Base-by-base conservation (phyloP, 495 filamentous ascomycete genomes). In the Podospora appendiculata region DNA sequence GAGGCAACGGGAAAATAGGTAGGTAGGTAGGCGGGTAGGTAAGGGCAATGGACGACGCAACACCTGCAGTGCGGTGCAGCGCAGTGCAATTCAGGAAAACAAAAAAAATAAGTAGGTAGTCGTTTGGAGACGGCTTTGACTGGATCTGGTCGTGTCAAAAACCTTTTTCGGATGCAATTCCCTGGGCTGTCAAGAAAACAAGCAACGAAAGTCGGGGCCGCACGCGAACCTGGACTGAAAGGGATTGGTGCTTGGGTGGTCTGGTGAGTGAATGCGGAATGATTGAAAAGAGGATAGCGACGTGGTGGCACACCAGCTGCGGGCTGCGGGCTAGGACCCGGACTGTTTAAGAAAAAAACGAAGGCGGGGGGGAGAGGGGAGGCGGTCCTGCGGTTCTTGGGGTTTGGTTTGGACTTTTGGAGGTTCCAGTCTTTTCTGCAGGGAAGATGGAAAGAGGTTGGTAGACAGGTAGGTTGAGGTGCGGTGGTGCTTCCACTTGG, bases 241-340 rank as follows among this genome's bases (percentile, higher is more conserved):
- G 68, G 75, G 76, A 67, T 76, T 78, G 75, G 76, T 25, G 25
- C 25, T 25, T 25, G 25, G 25, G 25, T 25, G 25, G 25, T 25
- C 25, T 25, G 25, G 25, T 25, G 25, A 25, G 25, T 71, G 66
- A 77, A 68, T 76, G 76, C 69, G 76, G 76, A 70, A 80, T 76
- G 67, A 64, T 71, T 74, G 75, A 80, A 74, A 82, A 77, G 62
- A 81, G 77, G 63, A 81, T 77, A 76, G 73, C 67, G 71, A 75
- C 32, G 67, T 70, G 69, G 73, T 75, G 72, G 69, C 71, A 75
- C 70, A 65, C 66, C 63, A 65, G 59, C 67, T 72, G 68, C 69
- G 60, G 69, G 70, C 68, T 64, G 67, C 65, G 63, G 51, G 63
- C 68, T 25, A 25, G 25, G 65, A 64, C 67, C 63, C 68, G 70